A percentile compares a stretch with the other conserved stretches of the same genome.
Evolutionary conservation across 2,329 filamentous ascomycete species (phyloP).

Genomic region (Setomelanomma holmii): DNA sequence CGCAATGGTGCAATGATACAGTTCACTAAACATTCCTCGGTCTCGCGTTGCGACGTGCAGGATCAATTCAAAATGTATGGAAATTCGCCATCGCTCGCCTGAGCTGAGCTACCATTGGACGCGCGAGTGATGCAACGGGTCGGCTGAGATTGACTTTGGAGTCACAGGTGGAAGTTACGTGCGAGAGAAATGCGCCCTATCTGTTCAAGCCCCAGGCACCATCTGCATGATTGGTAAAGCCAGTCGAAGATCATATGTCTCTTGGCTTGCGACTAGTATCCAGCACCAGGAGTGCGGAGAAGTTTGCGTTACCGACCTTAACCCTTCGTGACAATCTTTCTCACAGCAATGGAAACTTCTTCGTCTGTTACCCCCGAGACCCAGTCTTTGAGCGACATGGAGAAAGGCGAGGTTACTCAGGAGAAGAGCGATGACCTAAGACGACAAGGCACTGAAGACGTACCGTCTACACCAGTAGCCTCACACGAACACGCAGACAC

Average conservation of each 20-base stretch:
- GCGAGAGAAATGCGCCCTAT: too few species aligned
- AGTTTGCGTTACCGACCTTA: not conserved
- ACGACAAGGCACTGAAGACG: not conserved
- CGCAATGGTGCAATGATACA: not conserved
- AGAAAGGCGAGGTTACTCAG: constrained; percentile 5
- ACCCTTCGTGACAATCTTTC: not conserved
- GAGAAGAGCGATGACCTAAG: constrained; percentile 1
- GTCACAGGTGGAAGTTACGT: too few species aligned
- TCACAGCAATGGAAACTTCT: not conserved
- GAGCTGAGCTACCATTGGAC: too few species aligned
- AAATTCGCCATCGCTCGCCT: too few species aligned
- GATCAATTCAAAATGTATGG: too few species aligned
- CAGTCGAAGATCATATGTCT: too few species aligned
- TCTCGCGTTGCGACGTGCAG: not conserved
- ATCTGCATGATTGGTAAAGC: too few species aligned
- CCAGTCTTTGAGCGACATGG: constrained; percentile 3
- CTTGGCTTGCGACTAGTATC: too few species aligned
- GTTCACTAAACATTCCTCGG: not conserved
- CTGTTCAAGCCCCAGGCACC: too few species aligned
- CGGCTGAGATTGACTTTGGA: too few species aligned
- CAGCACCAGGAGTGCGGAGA: too few species aligned
- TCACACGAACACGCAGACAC: not conserved
- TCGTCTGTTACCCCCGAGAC: not conserved
- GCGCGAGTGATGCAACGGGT: too few species aligned
- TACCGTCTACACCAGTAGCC: not conserved